Base-by-base conservation (phyloP, 768 basidiomycete genomes). In the Boletus sp. region DNA sequence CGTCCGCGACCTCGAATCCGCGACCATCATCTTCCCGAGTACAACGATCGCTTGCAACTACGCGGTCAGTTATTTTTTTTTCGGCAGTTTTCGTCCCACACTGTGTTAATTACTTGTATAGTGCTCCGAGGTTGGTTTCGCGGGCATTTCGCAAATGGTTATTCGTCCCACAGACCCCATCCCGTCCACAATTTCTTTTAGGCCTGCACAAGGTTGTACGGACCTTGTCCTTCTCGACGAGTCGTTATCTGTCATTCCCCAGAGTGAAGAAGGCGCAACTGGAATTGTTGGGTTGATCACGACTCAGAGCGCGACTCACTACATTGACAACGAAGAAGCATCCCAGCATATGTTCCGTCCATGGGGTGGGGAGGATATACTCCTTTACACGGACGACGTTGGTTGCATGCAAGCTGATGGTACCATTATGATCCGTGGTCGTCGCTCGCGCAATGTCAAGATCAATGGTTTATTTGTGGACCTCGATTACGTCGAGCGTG, bases 361-460 rank as follows among this genome's bases (percentile, higher is more conserved):
- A 14, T 62, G 60, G 54, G 40, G 46, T 24, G 60, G 60, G 32
- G 50, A 62, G 33, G 40, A 61, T 18, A 51, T 48, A 5, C 60
- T 61, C 11, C 49, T 61, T 32, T 61, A 62, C 36, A 61, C 60
- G 6, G 50, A 62, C 20, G 60, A 61, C 40, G 30, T 61, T 29
- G 60, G 60, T 14, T 62, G 54, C 60, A 61, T 61, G 60, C 60
- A 62, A 35, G 60, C 24, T 9, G 60, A 61, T 24, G 60, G 60
- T 7, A 61, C 60, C 33, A 57, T 61, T 15, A 17, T 35, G 6
- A 61, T 61, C 12, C 60, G 54, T 9, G 60, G 60, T 30, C 60
- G 60, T 44, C 50, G 54, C 29, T 62, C 60, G 35, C 60, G 60
- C 39, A 61, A 46, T n/a, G 54, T 61, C 49, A 61, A 62, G 50